These are phyloP conservation scores for Garcia nutans DNA, from an alignment of 345 rosid species.

Conservation along the genomic window DNA sequence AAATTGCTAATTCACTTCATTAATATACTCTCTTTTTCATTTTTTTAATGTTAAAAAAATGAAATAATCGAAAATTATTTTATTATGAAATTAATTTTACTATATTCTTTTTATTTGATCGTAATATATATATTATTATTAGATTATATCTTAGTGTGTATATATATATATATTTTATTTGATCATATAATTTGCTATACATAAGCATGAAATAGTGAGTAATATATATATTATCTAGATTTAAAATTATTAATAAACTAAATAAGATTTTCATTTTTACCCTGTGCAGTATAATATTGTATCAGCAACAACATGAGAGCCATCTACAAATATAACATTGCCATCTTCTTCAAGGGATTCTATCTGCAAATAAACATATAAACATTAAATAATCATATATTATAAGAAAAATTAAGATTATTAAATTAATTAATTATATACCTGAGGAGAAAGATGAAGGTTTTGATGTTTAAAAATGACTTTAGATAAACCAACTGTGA, in stretches of 20 bases:
- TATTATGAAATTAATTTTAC: too few relatives aligned
- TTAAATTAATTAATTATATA: constrained; percentile 5
- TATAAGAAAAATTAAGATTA: not conserved
- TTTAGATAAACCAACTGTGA: constrained; percentile 66
- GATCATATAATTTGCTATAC: too few relatives aligned
- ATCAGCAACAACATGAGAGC: constrained; percentile 60
- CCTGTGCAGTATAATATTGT: constrained; percentile 88
- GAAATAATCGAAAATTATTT: too few relatives aligned
- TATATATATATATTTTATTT: too few relatives aligned
- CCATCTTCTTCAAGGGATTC: constrained; percentile 69
- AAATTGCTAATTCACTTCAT: too few relatives aligned
- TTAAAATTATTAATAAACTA: not conserved
- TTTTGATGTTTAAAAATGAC: constrained; percentile 62
- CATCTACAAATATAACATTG: constrained; percentile 54
- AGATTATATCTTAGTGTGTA: too few relatives aligned
- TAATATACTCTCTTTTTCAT: too few relatives aligned
- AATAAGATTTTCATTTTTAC: constrained; percentile 34
- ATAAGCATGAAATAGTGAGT: not conserved
- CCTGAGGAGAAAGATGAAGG: constrained; percentile 66
- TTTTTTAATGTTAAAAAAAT: too few relatives aligned
- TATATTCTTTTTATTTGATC: too few relatives aligned
- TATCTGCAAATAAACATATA: constrained; percentile 49
- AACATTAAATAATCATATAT: too few relatives aligned
- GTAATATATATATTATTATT: too few relatives aligned
- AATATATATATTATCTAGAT: not conserved